Conservation (phyloP, 176 grass and related monocot species). For the Musa beccarii region DNA sequence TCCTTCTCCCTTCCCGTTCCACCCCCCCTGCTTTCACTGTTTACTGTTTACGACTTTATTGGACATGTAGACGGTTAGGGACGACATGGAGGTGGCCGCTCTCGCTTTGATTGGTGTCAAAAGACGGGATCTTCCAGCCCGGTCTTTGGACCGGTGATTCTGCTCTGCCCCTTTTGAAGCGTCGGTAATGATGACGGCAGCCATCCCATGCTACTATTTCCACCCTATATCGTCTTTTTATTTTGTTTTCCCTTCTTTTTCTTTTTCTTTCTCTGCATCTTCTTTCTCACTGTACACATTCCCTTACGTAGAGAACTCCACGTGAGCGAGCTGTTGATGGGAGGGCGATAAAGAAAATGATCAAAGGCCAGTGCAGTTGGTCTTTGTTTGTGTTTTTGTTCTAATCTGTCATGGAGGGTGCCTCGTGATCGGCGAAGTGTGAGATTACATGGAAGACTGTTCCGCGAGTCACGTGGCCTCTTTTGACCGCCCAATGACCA, state of each 20-base stretch:
- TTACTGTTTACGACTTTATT: no score
- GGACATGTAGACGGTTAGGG: no score
- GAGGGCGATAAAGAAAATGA: background rate
- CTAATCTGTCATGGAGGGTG: background rate
- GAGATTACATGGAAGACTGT: constrained; percentile 69
- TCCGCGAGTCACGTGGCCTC: constrained; percentile 77
- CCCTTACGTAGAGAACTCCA: background rate
- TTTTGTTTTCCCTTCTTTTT: background rate
- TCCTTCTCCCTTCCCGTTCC: no score
- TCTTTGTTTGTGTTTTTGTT: background rate
- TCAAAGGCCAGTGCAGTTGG: background rate
- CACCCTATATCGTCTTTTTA: background rate
- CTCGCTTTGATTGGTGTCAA: no score
- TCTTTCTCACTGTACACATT: background rate
- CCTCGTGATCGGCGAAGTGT: constrained; percentile 84
- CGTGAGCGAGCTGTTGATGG: background rate
- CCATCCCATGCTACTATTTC: background rate
- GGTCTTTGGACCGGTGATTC: no score
- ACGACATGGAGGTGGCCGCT: no score
- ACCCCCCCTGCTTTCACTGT: no score
- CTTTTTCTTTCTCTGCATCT: background rate
- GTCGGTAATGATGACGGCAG: background rate
- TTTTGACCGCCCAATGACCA: constrained; percentile 73
- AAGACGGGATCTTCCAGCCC: no score
- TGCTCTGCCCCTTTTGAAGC: no score